Evolutionary conservation across 345 rosid species (phyloP).

Genomic region (Eucalyptus victrix): DNA sequence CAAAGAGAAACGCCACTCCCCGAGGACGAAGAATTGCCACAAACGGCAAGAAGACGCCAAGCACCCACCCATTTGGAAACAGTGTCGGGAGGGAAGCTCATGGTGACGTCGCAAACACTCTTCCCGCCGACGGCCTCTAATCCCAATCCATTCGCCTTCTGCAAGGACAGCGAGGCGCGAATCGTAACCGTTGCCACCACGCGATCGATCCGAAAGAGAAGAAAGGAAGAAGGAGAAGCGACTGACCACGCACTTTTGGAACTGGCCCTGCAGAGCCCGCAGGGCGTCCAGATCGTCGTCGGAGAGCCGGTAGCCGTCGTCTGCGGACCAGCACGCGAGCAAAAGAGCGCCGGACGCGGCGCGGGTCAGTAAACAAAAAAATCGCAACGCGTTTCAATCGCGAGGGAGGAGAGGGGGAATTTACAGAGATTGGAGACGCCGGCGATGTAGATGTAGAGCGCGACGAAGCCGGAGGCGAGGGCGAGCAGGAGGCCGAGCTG

Average conservation of each 20-base stretch:
- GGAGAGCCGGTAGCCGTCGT: slow-evolving; percentile 32
- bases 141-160: slow-evolving; percentile 90
- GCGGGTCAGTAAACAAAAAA: neutral
- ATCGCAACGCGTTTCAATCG: neutral
- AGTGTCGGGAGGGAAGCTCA: slow-evolving; percentile 64
- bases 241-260: slow-evolving; percentile 88
- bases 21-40: neutral
- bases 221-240: neutral
- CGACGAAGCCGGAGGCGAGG: slow-evolving; percentile 55
- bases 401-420: neutral
- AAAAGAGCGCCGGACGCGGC: neutral
- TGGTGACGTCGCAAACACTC: slow-evolving; percentile 52
- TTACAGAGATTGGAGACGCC: slow-evolving; percentile 67
- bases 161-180: slow-evolving; percentile 1
- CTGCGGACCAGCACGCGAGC: slow-evolving; percentile 10
- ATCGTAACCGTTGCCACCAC: neutral
- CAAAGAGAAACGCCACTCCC: neutral
- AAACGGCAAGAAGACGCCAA: neutral
- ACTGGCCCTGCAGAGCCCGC: slow-evolving; percentile 46
- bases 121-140: slow-evolving; percentile 47
- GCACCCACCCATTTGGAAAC: slow-evolving; percentile 77
- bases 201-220: neutral
- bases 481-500: slow-evolving; percentile 45
- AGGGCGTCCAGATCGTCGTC: slow-evolving; percentile 62
- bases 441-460: slow-evolving; percentile 65